These are phyloP conservation scores for Austroboletus niveus DNA, from an alignment of 1,284 basidiomycete species.

Conservation along the genomic window DNA sequence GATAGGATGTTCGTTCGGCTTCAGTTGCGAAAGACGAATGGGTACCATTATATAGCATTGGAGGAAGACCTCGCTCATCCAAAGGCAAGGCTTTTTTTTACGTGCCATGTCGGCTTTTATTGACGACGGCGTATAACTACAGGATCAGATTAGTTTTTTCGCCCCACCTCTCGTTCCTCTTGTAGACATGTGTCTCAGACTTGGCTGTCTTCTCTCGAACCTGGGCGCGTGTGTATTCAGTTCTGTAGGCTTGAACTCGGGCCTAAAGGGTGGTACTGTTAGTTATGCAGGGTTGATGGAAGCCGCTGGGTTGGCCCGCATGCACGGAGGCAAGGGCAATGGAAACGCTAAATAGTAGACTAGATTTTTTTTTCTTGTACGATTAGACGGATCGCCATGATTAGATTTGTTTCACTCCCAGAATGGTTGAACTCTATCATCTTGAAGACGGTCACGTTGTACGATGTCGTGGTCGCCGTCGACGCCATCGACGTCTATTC, in stretches of 20 bases:
- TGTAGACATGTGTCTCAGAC: slow-evolving; percentile 37
- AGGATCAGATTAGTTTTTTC: slow-evolving; percentile 53
- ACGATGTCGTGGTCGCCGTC: slow-evolving; percentile 25
- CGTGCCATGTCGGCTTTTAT: neutral
- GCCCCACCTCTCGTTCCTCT: slow-evolving; percentile 50
- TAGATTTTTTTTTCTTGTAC: neutral
- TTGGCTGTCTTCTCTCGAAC: slow-evolving; percentile 41
- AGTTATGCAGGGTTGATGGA: slow-evolving; percentile 22
- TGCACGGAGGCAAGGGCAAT: neutral
- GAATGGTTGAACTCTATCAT: too few species aligned
- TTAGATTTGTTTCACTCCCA: too few species aligned
- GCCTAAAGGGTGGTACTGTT: slow-evolving; percentile 22
- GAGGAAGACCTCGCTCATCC: slow-evolving; percentile 27
- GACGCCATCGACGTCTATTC: slow-evolving; percentile 30
- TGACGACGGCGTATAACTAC: neutral
- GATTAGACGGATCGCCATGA: neutral
- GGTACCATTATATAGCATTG: slow-evolving; percentile 10
- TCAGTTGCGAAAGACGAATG: slow-evolving; percentile 16
- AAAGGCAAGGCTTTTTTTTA: slow-evolving; percentile 11
- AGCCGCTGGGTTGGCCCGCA: slow-evolving; percentile 18
- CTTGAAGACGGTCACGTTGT: too few species aligned
- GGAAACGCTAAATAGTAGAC: slow-evolving; percentile 18
- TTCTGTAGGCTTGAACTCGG: slow-evolving; percentile 22
- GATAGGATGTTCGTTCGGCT: slow-evolving; percentile 26
- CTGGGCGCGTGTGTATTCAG: slow-evolving; percentile 44